Evolutionary conservation across 148 eudicot genomes (phyloP).

Genomic region (Hydrangea macrophylla): DNA sequence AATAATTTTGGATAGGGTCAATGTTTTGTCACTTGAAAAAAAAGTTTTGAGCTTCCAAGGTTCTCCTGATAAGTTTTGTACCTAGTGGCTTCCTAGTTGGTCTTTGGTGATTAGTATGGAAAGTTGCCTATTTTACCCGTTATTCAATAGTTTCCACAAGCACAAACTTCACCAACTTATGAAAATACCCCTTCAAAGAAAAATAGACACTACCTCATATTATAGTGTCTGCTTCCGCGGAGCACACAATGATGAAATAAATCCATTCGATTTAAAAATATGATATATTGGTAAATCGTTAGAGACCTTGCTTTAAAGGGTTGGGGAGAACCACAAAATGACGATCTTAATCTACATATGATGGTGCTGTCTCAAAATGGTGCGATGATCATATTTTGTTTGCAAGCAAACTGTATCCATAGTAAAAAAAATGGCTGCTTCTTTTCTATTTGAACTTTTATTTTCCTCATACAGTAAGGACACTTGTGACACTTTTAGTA

Average conservation of each 20-base stretch:
- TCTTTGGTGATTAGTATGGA: neutral
- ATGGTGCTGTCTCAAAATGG: neutral
- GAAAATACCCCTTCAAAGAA: too few species aligned
- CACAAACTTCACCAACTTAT: too few species aligned
- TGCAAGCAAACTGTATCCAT: neutral
- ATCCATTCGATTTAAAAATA: too few species aligned
- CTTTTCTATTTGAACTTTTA: neutral
- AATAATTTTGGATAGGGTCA: too few species aligned
- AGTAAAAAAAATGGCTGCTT: neutral
- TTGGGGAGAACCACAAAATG: neutral
- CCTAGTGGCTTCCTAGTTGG: too few species aligned
- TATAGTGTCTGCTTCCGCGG: too few species aligned
- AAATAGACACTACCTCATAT: too few species aligned
- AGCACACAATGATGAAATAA: too few species aligned
- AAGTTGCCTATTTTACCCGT: neutral
- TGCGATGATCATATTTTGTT: neutral
- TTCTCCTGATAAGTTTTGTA: neutral
- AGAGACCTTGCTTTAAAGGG: neutral
- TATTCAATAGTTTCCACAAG: too few species aligned
- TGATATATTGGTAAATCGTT: too few species aligned
- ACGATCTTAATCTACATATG: neutral
- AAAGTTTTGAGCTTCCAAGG: neutral
- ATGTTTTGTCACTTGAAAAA: neutral
- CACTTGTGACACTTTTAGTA: neutral
- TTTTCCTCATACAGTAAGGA: too few species aligned